These are phyloP conservation scores for Ceratocystis papillata DNA, from an alignment of 2,329 filamentous ascomycete species.

Conservation along the genomic window DNA sequence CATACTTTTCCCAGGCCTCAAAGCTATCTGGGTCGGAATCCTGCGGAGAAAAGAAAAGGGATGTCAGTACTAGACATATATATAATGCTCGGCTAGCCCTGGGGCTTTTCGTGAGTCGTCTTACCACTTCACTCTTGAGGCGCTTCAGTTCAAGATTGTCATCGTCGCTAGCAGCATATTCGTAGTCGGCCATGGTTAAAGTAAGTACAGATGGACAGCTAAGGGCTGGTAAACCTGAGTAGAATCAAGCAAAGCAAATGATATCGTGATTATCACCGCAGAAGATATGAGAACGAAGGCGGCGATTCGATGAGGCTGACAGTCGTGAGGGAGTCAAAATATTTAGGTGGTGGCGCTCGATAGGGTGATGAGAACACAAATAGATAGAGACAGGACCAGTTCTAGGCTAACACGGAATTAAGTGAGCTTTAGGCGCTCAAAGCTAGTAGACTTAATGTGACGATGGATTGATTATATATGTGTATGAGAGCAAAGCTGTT, in stretches of 20 bases:
- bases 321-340: no score
- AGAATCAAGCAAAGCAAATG: no score
- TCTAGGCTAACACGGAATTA: no score
- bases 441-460: not conserved
- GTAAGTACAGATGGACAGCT: not conserved
- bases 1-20: conserved; percentile 87
- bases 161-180: conserved; percentile 43
- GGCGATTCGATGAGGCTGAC: no score
- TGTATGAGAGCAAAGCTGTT: no score
- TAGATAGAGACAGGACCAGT: not conserved
- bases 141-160: conserved; percentile 74
- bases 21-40: conserved; percentile 75
- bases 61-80: not conserved
- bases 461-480: not conserved
- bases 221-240: not conserved
- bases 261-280: not conserved
- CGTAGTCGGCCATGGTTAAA: conserved; percentile 21
- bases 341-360: no score
- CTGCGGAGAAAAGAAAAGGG: conserved; percentile 30
- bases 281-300: not conserved
- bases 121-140: conserved; percentile 65
- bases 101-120: conserved; percentile 30
- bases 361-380: not conserved
- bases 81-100: not conserved
- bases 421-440: not conserved